Evolutionary conservation across 2,329 filamentous ascomycete species (phyloP).

Genomic region (Colletotrichum shisoi): DNA sequence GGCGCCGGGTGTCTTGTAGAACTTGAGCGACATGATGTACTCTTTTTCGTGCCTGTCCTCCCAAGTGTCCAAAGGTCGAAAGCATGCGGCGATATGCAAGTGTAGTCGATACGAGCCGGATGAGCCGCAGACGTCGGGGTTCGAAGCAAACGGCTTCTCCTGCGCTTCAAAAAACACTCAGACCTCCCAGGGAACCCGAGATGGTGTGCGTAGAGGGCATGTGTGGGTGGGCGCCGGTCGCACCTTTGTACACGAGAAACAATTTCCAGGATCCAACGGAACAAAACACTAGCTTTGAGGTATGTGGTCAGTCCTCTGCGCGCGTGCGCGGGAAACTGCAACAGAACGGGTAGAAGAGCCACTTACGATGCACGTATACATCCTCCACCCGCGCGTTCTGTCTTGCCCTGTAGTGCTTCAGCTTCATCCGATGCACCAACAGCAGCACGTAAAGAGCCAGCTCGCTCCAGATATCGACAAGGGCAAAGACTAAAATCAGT

Average conservation of each 20-base stretch:
- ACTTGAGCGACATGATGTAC: conserved; percentile 37
- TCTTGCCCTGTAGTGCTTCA: conserved; percentile 22
- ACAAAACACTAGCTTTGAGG: conserved; percentile 33
- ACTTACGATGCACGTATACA: conserved; percentile 16
- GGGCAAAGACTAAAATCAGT: background rate
- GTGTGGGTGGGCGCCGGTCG: conserved; percentile 14
- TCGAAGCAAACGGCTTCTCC: background rate
- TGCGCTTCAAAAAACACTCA: conserved; percentile 1
- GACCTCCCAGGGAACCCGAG: conserved; percentile 5
- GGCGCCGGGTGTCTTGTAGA: conserved; percentile 37
- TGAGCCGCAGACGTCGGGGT: conserved; percentile 3
- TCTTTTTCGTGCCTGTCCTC: background rate
- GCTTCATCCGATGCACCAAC: conserved; percentile 31
- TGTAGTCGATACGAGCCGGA: background rate
- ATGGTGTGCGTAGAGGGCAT: background rate
- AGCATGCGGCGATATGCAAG: background rate
- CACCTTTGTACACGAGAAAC: conserved; percentile 30
- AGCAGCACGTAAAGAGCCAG: conserved; percentile 9
- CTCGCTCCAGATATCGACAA: conserved; percentile 11
- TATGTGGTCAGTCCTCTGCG: conserved; percentile 8
- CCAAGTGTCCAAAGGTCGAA: background rate
- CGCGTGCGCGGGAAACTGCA: conserved; percentile 27
- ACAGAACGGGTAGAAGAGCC: conserved; percentile 11
- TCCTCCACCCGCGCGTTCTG: conserved; percentile 9
- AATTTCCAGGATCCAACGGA: conserved; percentile 23